Percentiles rank a stretch among this genome's conserved stretches.
phyloP scores from a whole-genome alignment of 1,284 basidiomycete genomes.

The Cryptococcus maquisensis region DNA sequence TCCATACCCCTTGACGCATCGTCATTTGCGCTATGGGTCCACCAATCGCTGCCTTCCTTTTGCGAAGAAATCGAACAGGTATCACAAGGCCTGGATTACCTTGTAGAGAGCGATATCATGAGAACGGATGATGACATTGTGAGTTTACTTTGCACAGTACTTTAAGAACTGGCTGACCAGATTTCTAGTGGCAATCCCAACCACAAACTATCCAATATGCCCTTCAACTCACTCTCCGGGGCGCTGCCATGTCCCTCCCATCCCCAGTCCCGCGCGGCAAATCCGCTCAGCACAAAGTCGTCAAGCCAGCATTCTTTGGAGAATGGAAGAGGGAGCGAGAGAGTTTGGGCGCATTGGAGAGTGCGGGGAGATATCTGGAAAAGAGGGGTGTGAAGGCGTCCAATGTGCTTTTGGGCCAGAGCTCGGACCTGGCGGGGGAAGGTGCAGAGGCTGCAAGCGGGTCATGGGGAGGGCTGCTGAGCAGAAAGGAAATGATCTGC shows the following conservation, averaged over 20 bases:
- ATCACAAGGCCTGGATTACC: constrained; percentile 64
- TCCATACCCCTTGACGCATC: constrained; percentile 88
- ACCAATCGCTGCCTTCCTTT: constrained; percentile 87
- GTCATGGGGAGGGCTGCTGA: constrained; percentile 19
- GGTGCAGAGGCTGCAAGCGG: not conserved
- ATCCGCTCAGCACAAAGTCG: constrained; percentile 62
- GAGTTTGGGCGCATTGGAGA: constrained; percentile 39
- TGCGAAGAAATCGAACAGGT: constrained; percentile 74
- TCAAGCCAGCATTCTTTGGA: constrained; percentile 54
- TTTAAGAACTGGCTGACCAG: not conserved
- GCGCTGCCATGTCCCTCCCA: constrained; percentile 76
- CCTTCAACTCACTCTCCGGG: constrained; percentile 73
- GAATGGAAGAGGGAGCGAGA: constrained; percentile 38
- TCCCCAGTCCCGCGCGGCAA: constrained; percentile 68
- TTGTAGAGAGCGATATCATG: constrained; percentile 76
- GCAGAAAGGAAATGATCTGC: constrained; percentile 28
- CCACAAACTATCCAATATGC: constrained; percentile 70
- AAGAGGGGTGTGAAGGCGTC: constrained; percentile 26
- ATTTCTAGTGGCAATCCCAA: constrained; percentile 58
- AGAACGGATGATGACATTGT: constrained; percentile 65
- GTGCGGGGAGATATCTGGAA: constrained; percentile 34
- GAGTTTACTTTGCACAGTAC: constrained; percentile 37
- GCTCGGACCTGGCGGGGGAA: not conserved
- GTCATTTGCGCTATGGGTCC: constrained; percentile 81
- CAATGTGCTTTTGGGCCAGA: constrained; percentile 5